Conservation (phyloP, 805 yeast genomes). For the Metschnikowia borealis region DNA sequence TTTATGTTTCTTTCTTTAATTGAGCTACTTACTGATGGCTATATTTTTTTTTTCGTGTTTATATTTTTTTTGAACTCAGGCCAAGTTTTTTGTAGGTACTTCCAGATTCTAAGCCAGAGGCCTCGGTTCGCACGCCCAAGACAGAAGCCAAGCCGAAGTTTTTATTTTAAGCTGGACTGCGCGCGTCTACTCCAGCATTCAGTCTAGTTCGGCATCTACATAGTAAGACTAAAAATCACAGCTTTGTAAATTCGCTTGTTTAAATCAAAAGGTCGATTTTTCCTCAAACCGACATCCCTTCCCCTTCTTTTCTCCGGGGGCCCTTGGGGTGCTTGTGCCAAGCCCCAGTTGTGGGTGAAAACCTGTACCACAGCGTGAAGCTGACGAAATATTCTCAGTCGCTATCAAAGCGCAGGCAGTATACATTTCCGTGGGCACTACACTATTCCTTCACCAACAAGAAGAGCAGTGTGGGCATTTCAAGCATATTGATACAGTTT, state of each 20-base stretch:
- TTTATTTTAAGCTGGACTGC: neutral
- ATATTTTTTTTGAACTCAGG: neutral
- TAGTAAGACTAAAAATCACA: neutral
- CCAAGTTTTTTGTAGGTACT: neutral
- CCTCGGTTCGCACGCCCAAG: neutral
- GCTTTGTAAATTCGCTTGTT: neutral
- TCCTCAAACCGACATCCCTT: too few relatives aligned
- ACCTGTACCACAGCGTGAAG: neutral
- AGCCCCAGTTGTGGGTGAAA: neutral
- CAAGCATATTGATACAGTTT: neutral
- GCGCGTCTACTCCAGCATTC: neutral
- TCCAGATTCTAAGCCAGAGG: too few relatives aligned
- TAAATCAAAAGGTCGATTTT: neutral
- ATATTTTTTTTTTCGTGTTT: neutral
- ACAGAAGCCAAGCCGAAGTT: neutral
- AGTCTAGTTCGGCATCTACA: neutral
- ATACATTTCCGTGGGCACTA: neutral
- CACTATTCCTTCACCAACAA: neutral
- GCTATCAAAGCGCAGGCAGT: neutral
- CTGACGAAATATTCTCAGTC: constrained; percentile 3
- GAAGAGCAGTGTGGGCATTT: neutral
- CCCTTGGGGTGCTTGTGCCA: neutral
- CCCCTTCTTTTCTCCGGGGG: neutral
- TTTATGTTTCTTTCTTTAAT: too few relatives aligned
- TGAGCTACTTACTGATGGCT: too few relatives aligned